Base-by-base conservation (phyloP, 1,284 basidiomycete species). In the Sanghuangporus sanghuang region DNA sequence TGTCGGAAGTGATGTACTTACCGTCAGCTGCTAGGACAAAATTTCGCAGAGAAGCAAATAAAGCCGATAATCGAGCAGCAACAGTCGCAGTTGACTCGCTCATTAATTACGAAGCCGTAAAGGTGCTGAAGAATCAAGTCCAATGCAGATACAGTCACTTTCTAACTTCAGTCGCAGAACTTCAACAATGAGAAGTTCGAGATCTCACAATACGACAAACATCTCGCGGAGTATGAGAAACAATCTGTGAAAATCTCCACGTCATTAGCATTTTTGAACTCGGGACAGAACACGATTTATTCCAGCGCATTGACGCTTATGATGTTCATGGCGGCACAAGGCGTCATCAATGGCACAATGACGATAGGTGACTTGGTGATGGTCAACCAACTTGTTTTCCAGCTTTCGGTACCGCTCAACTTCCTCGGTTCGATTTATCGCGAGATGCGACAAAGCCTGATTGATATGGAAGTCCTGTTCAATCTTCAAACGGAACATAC, bases 381-480 rank as follows among this genome's bases (percentile, higher is more conserved):
- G 92, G 91, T 97, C 70, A 99, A 99, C 75, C 96, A 98, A 73
- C 84, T 99, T n/a, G 95, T 99, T 44, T 99, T 99, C 79, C 97
- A 99, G 74, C 80, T 99, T 0, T 96, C 94, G 1, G 78, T 99
- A 23, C 96, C 96, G 1, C 85, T 99, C 67, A 98, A 98, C 78
- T 99, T 99, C 77, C 78, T 99, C 62, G 96, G 96, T 0, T 94
- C 94, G 0, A 96, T 99, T 56, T 99, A 99, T 72, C 90, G 97
- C 58, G 96, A 99, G 75, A 85, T 98, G 73, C 81, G 95, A 39
- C 97, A 99, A 73, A 96, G 93, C 71, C 77, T 99, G 53, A 83
- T 98, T 56, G 96, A 99, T 75, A 98, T 99, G 95, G 96, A 98
- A 69, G 87, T 93, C 3, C 79, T 98, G 67, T 96, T 96, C 79